These are phyloP conservation scores for Glycine tomentella DNA, from an alignment of 306 rosid genomes.

Conservation along the genomic window DNA sequence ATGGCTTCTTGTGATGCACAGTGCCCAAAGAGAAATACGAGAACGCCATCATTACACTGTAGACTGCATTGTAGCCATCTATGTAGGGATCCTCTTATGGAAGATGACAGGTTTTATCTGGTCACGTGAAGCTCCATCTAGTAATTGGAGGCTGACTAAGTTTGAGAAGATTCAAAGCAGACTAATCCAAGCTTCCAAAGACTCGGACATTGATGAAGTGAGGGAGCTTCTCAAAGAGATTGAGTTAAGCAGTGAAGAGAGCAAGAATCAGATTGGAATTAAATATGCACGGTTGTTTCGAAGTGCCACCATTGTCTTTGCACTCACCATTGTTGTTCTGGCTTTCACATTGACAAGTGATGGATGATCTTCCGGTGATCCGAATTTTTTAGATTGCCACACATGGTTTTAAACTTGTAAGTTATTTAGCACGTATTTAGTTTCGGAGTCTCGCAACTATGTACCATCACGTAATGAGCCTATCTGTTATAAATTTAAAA, in stretches of 20 bases:
- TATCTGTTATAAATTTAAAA: too few species aligned
- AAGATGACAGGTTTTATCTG: slow-evolving; percentile 89
- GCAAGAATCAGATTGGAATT: slow-evolving; percentile 47
- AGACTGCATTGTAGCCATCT: slow-evolving; percentile 85
- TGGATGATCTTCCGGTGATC: slow-evolving; percentile 53
- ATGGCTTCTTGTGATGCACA: slow-evolving; percentile 85
- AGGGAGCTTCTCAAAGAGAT: slow-evolving; percentile 82
- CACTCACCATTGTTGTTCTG: slow-evolving; percentile 71
- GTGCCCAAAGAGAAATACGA: slow-evolving; percentile 93
- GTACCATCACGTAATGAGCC: slow-evolving; percentile 2
- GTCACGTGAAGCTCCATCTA: slow-evolving; percentile 53
- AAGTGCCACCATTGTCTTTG: slow-evolving; percentile 54
- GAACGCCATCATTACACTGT: slow-evolving; percentile 91
- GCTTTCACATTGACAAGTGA: slow-evolving; percentile 77
- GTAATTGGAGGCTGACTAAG: slow-evolving; percentile 54
- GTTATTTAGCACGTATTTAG: slow-evolving; percentile 15
- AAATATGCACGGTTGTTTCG: slow-evolving; percentile 59
- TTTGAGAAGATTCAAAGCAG: slow-evolving; percentile 76
- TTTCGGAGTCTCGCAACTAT: neutral
- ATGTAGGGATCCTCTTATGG: slow-evolving; percentile 92
- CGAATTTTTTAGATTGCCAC: neutral
- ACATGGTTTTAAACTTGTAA: slow-evolving; percentile 11
- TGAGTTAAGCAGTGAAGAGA: slow-evolving; percentile 63
- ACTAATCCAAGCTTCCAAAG: slow-evolving; percentile 87
- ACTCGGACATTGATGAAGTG: slow-evolving; percentile 77